Evolutionary conservation across 1,139 yeast genomes (phyloP), one percentile per base, ranked within the genome.

Genomic region (Candida albicans): DNA sequence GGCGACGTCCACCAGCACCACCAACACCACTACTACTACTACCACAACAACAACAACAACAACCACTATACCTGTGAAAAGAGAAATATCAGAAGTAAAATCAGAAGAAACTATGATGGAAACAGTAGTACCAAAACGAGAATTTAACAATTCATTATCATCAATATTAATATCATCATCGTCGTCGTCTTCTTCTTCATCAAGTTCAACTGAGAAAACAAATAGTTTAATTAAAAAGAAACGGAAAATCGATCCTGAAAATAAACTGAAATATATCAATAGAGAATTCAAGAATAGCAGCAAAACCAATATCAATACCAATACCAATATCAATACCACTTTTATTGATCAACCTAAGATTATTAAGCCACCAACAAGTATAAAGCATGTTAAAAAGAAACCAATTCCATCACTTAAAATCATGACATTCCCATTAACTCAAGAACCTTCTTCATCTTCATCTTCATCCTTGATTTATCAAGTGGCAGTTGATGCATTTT

Each of bases 401-500:
- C 73, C 76, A 1, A 76, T 84, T 1, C 89, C 88, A 0, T 64
- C 65, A 2, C 70, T 80, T 37, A 85, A 85, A 53, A 70, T 75
- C 1, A 53, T 85, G 33, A 53, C 61, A 1, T 82, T 85, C 49
- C 67, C 65, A 6, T 49, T 56, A 7, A 41, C 39, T 22, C 31
- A 41, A 27, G 14, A n/a, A n/a, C n/a, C n/a, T n/a, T n/a, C n/a
- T n/a, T n/a, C n/a, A n/a, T n/a, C n/a, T n/a, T n/a, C n/a, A n/a
- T 18, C 22, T 18, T 18, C 22, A 18, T 18, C 22, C 5, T 18
- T 18, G 22, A 41, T 44, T 26, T 58, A 69, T 59, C 54, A 65
- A 33, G 55, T 85, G 1, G 77, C 84, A 0, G 88, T 85, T 31
- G 95, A 85, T 61, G 91, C 90, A 0, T 85, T 85, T 59, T 75